Conservation (phyloP, 2,329 filamentous ascomycete species). For the Colletotrichum limetticola region DNA sequence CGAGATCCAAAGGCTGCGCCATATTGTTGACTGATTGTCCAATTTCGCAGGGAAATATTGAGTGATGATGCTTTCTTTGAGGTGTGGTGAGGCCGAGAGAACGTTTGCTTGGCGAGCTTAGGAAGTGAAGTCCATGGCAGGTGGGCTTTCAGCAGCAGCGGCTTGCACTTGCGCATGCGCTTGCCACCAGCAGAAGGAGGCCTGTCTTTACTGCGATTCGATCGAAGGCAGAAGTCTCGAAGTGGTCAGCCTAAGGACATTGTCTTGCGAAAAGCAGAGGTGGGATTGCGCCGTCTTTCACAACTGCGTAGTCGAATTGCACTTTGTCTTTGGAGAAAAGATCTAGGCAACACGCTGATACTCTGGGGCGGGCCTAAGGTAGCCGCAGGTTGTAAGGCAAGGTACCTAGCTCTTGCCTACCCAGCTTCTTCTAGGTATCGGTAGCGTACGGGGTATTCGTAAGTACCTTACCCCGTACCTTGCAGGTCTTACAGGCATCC, state of each 20-base stretch:
- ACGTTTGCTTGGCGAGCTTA: background rate
- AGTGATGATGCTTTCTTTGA: background rate
- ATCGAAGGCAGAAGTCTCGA: background rate
- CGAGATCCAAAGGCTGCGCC: constrained; percentile 57
- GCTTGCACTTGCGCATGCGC: background rate
- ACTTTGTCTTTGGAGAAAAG: background rate
- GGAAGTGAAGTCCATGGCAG: constrained; percentile 4
- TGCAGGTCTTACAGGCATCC: background rate
- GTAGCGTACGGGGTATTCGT: background rate
- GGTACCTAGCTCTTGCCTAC: background rate
- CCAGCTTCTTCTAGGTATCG: background rate
- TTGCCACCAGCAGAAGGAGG: background rate
- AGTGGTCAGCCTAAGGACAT: background rate
- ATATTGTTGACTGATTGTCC: constrained; percentile 10
- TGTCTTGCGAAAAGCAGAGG: background rate
- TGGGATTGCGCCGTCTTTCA: background rate
- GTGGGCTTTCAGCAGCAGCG: background rate
- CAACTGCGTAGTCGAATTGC: background rate
- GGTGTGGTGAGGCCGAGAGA: background rate
- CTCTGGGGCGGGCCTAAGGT: background rate
- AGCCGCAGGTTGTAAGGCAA: background rate
- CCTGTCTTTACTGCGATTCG: background rate
- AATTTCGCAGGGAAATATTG: background rate
- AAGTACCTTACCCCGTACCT: too few species aligned
- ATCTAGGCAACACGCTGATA: too few species aligned